Percentiles rank a stretch among this genome's conserved stretches.
These are phyloP conservation scores for Mycena belliarum DNA, from an alignment of 768 basidiomycete species.

Conservation along the genomic window DNA sequence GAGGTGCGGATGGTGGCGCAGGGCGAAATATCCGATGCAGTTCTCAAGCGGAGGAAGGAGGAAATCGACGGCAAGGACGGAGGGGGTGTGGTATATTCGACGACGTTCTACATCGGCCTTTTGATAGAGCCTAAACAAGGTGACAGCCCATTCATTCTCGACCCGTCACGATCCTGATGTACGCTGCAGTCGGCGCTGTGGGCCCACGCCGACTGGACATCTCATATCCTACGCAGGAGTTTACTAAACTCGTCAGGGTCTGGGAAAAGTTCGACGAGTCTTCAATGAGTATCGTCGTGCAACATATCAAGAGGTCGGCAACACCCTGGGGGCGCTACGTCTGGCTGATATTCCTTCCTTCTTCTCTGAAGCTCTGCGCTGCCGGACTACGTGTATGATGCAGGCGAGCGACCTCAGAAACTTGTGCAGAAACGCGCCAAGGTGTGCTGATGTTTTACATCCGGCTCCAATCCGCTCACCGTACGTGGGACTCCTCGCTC, in stretches of 20 bases:
- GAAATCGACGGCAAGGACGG: slow-evolving; percentile 79
- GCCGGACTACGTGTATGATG: slow-evolving; percentile 82
- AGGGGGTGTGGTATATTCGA: slow-evolving; percentile 82
- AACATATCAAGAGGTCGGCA: slow-evolving; percentile 86
- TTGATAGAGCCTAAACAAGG: slow-evolving; percentile 89
- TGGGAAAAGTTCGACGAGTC: slow-evolving; percentile 95
- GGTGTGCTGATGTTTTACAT: slow-evolving; percentile 35
- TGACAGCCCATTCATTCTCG: slow-evolving; percentile 33
- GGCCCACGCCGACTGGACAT: slow-evolving; percentile 91
- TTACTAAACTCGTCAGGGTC: slow-evolving; percentile 84
- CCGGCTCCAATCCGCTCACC: slow-evolving; percentile 13
- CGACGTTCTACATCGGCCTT: slow-evolving; percentile 97
- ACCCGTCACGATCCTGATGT: neutral
- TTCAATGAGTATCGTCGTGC: slow-evolving; percentile 92
- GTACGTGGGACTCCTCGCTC: slow-evolving; percentile 4
- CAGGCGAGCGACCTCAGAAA: slow-evolving; percentile 76
- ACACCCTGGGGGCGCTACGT: slow-evolving; percentile 3
- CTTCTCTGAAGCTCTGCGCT: slow-evolving; percentile 56
- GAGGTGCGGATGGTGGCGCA: slow-evolving; percentile 88
- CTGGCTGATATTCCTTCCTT: neutral
- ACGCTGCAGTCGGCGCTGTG: slow-evolving; percentile 62
- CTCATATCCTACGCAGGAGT: slow-evolving; percentile 95
- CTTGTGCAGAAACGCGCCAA: slow-evolving; percentile 75
- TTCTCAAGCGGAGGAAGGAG: slow-evolving; percentile 44
- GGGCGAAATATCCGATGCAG: slow-evolving; percentile 53